phyloP scores from a whole-genome alignment of 148 eudicot genomes.

The Agrostemma githago region DNA sequence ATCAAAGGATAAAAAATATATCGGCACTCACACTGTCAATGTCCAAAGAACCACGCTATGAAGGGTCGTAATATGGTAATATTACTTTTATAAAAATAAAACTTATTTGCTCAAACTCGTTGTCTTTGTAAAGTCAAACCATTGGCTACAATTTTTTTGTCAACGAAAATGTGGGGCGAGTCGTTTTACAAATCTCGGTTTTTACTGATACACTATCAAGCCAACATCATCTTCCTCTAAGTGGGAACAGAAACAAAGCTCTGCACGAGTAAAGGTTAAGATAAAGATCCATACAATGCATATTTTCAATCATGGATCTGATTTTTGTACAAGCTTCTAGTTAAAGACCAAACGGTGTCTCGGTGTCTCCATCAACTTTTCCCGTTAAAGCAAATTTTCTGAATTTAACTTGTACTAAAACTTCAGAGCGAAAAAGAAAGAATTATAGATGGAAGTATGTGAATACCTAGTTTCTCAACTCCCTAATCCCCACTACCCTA shows the following conservation, averaged over 20 bases:
- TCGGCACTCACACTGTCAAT: neutral
- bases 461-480: neutral
- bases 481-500: neutral
- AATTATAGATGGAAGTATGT: neutral
- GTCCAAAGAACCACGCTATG: conserved; percentile 17
- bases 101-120: conserved; percentile 16
- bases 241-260: neutral
- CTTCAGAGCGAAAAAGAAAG: neutral
- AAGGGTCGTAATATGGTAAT: neutral
- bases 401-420: neutral
- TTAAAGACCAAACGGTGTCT: neutral
- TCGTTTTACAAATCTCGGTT: neutral
- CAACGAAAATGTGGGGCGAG: neutral
- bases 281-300: neutral
- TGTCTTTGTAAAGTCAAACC: conserved; percentile 8
- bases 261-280: neutral
- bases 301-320: neutral
- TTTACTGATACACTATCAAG: neutral
- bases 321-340: neutral
- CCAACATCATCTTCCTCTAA: neutral
- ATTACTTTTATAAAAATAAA: conserved; percentile 19
- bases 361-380: neutral
- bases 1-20: conserved; percentile 2
- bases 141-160: neutral
- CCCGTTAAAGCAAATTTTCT: neutral